A percentile compares a stretch with the other conserved stretches of the same genome.
phyloP scores from a whole-genome alignment of 2,329 filamentous ascomycete species.

The Aspergillus arachidicola region DNA sequence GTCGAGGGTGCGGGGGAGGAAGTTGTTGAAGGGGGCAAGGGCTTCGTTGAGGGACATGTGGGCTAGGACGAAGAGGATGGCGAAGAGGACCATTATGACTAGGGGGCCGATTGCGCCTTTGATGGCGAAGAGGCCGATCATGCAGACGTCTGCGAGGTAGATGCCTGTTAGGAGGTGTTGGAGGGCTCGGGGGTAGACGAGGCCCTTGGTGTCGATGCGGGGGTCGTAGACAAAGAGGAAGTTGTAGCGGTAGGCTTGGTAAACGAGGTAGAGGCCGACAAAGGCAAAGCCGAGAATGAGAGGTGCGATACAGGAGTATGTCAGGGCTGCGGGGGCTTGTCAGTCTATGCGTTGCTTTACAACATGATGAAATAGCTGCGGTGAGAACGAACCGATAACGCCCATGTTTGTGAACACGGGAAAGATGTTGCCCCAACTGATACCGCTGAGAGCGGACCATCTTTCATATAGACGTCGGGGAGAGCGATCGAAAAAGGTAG shows the following conservation, averaged over 20 bases:
- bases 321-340: conserved; percentile 62
- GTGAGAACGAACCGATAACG: conserved; percentile 66
- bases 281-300: conserved; percentile 81
- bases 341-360: conserved; percentile 5
- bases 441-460: conserved; percentile 72
- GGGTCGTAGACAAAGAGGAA: conserved; percentile 83
- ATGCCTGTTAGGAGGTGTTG: conserved; percentile 82
- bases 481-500: conserved; percentile 68
- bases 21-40: conserved; percentile 55
- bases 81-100: conserved; percentile 74
- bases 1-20: conserved; percentile 70
- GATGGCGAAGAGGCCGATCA: conserved; percentile 82
- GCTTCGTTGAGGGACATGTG: conserved; percentile 61
- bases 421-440: conserved; percentile 82
- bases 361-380: neutral
- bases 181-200: conserved; percentile 82
- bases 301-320: conserved; percentile 85
- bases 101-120: conserved; percentile 65
- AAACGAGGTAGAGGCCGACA: conserved; percentile 76
- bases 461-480: conserved; percentile 76
- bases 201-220: conserved; percentile 80
- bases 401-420: conserved; percentile 79
- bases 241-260: conserved; percentile 88
- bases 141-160: conserved; percentile 79
- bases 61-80: conserved; percentile 74